Conservation (phyloP, 805 yeast species). For the Dipodascopsis tothii region DNA sequence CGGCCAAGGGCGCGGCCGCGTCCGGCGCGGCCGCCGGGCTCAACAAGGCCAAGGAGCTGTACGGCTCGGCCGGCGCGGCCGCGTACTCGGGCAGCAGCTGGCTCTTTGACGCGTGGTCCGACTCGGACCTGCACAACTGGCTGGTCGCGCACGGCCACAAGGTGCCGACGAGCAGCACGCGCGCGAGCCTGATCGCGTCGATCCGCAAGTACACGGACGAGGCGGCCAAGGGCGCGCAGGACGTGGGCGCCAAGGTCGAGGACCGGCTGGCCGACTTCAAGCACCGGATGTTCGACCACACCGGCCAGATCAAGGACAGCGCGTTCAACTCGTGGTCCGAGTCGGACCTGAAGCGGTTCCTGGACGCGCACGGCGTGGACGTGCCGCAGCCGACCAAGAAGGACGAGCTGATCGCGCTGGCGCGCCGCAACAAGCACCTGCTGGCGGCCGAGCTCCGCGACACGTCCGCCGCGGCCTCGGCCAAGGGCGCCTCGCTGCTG, state of each 20-base stretch:
- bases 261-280: constrained; percentile 22
- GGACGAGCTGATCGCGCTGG: constrained; percentile 24
- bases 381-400: constrained; percentile 17
- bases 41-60: constrained; percentile 4
- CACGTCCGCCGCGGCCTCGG: constrained; percentile 16
- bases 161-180: constrained; percentile 12
- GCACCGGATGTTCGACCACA: constrained; percentile 31
- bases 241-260: not conserved
- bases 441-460: constrained; percentile 27
- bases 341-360: constrained; percentile 39
- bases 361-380: constrained; percentile 34
- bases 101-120: constrained; percentile 26
- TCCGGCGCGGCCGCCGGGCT: too few species aligned
- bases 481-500: not conserved
- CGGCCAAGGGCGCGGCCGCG: not conserved
- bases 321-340: constrained; percentile 39
- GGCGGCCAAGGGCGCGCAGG: constrained; percentile 6
- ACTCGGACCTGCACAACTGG: constrained; percentile 21
- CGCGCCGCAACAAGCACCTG: constrained; percentile 30
- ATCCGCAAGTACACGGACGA: constrained; percentile 13
- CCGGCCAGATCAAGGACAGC: constrained; percentile 33
- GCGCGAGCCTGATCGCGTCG: constrained; percentile 10
- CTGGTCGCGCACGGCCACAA: constrained; percentile 18
- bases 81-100: constrained; percentile 12
- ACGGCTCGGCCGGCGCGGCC: constrained; percentile 1